Evolutionary conservation across 2,329 filamentous ascomycete species (phyloP), one percentile per base, ranked within the genome.

Genomic region (Alternaria metachromatica): DNA sequence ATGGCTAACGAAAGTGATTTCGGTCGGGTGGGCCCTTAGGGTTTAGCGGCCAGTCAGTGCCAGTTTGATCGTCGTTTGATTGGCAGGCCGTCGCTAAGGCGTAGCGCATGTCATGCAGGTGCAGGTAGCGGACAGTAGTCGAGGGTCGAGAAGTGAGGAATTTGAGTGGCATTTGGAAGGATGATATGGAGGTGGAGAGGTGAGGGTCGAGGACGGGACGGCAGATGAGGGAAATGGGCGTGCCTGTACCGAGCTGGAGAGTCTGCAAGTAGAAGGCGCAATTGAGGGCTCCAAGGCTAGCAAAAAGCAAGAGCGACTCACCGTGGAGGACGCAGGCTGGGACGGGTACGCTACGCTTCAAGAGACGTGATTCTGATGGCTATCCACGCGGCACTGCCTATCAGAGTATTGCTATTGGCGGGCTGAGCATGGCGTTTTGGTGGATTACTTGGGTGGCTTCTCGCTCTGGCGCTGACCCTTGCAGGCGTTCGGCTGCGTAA

Each of bases 1-100:
- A 78, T 78, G 63, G 67, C 69, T 64, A 62, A 63, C 62, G 55
- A 58, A 56, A 64, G 70, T 68, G 73, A 72, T 74, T 70, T 72
- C 68, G 68, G 65, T 64, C 63, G 53, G 64, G 63, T 65, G 61
- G 63, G 61, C 64, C 8, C 56, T 68, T 71, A 55, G 41, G 66
- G 72, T 62, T 66, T 72, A 74, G 69, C 61, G 63, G 43, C 4
- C 56, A 58, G 56, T 54, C 64, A 59, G 66, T 56, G 64, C 51
- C 57, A 51, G 43, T 59, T 56, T 54, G 51, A 49, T 45, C 43
- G 55, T 61, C 62, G 58, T 62, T 48, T 72, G 70, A 74, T 74
- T 72, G 72, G 72, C 61, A 62, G 66, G 30, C 58, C 51, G 61
- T 57, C 30, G 63, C 49, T 58, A 54, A 44, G 55, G 55, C 64